These are phyloP conservation scores for Nicotiana attenuata DNA, from an alignment of 257 asterid genomes.

Conservation along the genomic window DNA sequence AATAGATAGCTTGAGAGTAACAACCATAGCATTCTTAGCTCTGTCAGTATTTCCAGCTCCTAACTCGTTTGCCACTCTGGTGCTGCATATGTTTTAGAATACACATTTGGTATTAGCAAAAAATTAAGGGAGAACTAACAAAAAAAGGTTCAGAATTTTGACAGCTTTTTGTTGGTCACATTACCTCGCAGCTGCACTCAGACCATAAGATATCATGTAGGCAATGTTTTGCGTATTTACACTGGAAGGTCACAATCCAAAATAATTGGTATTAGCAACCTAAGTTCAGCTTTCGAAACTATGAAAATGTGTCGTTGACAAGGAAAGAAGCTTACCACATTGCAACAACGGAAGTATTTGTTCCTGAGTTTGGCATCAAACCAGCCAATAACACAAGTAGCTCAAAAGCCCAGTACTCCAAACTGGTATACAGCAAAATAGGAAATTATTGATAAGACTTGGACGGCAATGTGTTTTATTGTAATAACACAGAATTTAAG, in stretches of 20 bases:
- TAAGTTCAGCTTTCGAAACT: background rate
- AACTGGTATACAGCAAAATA: constrained; percentile 28
- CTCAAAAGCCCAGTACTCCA: constrained; percentile 94
- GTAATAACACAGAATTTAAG: background rate
- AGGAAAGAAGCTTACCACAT: constrained; percentile 54
- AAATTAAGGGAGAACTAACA: too few relatives aligned
- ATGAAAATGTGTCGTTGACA: background rate
- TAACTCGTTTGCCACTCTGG: constrained; percentile 82
- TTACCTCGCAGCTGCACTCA: constrained; percentile 87
- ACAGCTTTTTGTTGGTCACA: background rate
- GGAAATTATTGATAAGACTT: background rate
- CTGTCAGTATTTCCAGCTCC: constrained; percentile 57
- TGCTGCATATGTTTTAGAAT: constrained; percentile 37
- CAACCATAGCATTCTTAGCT: constrained; percentile 67
- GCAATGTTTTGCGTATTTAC: constrained; percentile 36
- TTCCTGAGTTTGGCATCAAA: constrained; percentile 71
- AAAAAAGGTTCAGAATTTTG: background rate
- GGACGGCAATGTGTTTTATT: background rate
- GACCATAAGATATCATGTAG: constrained; percentile 70
- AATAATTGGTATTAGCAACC: background rate
- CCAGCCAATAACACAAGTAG: constrained; percentile 79
- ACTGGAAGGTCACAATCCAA: constrained; percentile 15
- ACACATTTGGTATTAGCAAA: background rate
- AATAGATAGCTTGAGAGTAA: constrained; percentile 50
- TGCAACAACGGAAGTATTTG: constrained; percentile 68